phyloP scores from a whole-genome alignment of 2,329 filamentous ascomycete species.

The Aspergillus hiratsukae region DNA sequence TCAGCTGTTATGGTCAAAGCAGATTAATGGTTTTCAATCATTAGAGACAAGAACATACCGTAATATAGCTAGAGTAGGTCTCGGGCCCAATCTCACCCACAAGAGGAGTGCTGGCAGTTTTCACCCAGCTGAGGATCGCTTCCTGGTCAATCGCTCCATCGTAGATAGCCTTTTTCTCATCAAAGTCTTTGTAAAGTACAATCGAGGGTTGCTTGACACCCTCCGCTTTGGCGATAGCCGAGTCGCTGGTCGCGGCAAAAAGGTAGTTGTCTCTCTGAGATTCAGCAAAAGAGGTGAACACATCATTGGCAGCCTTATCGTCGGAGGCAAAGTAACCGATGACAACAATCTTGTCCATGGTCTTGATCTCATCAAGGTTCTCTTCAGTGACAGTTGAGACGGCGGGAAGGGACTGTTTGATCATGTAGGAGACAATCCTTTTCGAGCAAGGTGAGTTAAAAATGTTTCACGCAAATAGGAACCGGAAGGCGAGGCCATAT shows the following conservation, averaged over 20 bases:
- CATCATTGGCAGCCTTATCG: constrained; percentile 81
- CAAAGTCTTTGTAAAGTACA: constrained; percentile 95
- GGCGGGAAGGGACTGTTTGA: constrained; percentile 92
- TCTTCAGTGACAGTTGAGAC: constrained; percentile 79
- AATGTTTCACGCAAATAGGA: constrained; percentile 1
- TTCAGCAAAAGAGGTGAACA: constrained; percentile 69
- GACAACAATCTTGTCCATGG: constrained; percentile 90
- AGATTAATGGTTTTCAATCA: not conserved
- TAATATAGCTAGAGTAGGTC: constrained; percentile 95
- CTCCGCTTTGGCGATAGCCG: constrained; percentile 79
- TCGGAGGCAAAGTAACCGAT: constrained; percentile 79
- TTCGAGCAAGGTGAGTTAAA: constrained; percentile 16
- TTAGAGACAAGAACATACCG: constrained; percentile 43
- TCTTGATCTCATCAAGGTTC: constrained; percentile 93
- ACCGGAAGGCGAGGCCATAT: not conserved
- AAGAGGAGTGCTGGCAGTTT: constrained; percentile 78
- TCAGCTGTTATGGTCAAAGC: constrained; percentile 3
- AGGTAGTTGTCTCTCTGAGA: constrained; percentile 84
- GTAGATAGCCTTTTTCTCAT: constrained; percentile 89
- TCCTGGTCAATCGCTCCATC: constrained; percentile 76
- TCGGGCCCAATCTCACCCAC: constrained; percentile 96
- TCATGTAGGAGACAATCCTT: constrained; percentile 80
- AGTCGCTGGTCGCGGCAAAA: constrained; percentile 84
- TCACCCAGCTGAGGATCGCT: constrained; percentile 76
- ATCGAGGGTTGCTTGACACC: constrained; percentile 81